phyloP scores from a whole-genome alignment of 345 rosid species.

The Erysimum cheiranthoides region DNA sequence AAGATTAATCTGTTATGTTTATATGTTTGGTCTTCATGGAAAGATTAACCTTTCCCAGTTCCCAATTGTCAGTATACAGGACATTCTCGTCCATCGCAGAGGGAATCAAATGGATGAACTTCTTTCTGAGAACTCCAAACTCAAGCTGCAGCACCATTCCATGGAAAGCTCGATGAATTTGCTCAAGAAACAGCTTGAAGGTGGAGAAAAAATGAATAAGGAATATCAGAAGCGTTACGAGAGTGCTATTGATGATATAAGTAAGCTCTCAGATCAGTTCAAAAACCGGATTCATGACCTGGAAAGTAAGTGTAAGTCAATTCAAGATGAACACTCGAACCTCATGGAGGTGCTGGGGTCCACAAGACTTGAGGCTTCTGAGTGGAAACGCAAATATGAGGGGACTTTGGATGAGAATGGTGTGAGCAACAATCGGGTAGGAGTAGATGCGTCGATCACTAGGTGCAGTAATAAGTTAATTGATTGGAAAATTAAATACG shows the following conservation, averaged over 20 bases:
- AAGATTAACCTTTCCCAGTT: conserved; percentile 19
- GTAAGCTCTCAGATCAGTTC: conserved; percentile 53
- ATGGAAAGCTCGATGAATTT: conserved; percentile 48
- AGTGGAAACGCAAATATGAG: conserved; percentile 54
- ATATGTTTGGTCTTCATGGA: conserved; percentile 20
- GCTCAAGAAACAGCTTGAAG: conserved; percentile 56
- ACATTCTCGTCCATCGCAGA: conserved; percentile 46
- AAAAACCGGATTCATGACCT: conserved; percentile 47
- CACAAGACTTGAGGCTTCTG: conserved; percentile 51
- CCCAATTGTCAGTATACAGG: conserved; percentile 48
- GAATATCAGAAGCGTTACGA: conserved; percentile 51
- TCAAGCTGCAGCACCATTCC: conserved; percentile 46
- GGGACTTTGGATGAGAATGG: conserved; percentile 44
- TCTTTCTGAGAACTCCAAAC: conserved; percentile 54
- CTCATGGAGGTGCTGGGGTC: conserved; percentile 51
- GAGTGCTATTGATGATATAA: conserved; percentile 53
- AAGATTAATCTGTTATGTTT: conserved; percentile 1
- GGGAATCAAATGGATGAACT: conserved; percentile 52
- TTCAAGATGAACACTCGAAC: conserved; percentile 51
- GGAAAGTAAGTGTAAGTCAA: conserved; percentile 45
- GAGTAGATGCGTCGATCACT: conserved; percentile 23
- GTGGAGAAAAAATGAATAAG: conserved; percentile 50
- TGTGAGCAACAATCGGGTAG: conserved; percentile 22
- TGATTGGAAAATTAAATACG: conserved; percentile 55
- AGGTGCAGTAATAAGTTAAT: conserved; percentile 33